Base-by-base conservation (phyloP, 2,329 filamentous ascomycete genomes). In the Sporothrix brunneoviolacea region DNA sequence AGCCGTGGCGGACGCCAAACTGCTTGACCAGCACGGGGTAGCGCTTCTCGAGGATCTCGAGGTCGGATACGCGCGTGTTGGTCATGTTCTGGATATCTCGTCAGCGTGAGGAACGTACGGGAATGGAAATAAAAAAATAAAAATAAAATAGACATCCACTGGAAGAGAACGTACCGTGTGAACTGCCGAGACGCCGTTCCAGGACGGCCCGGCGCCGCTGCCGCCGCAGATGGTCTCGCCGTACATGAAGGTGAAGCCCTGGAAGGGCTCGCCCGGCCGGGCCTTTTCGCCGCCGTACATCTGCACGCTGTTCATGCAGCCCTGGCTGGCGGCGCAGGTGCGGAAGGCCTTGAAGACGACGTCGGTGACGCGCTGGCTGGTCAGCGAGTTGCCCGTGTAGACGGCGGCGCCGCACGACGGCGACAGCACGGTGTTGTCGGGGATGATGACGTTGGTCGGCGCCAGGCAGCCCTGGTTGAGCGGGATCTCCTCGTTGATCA, bases 311-410 rank as follows among this genome's bases (percentile, higher is more conserved):
- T 60, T 67, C 4, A 60, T 59, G 46, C 64, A 66, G 0, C 65
- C 65, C 41, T 66, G 64, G 40, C 53, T 57, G 4, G 63, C 64
- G 1, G 57, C 59, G 8, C 54, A 53, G 16, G 45, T 52, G 18
- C 48, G 52, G 21, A 67, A 67, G 3, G 62, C 63, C 1, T 58
- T 54, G 8, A 69, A 54, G n/a, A 68, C 62, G 0, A 62, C 54
- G 28, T 67, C 65, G 4, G 64, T 62, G 2, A 67, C 60, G 8
- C 65, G 60, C 54, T 67, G 64, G 8, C 59, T 63, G 3, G 64
- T 64, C 4, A 57, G 21, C 8, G 46, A 37, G 46, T 57, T 66
- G 55, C 1, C 88, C 84, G 59, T 67, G 2, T 61, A 65, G 24
- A 59, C 52, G 0, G 66, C 59, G 0, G 59, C 53, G 7, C 36